Conservation (phyloP, 139 green algal genomes). For the Tetratostichococcus sp. region DNA sequence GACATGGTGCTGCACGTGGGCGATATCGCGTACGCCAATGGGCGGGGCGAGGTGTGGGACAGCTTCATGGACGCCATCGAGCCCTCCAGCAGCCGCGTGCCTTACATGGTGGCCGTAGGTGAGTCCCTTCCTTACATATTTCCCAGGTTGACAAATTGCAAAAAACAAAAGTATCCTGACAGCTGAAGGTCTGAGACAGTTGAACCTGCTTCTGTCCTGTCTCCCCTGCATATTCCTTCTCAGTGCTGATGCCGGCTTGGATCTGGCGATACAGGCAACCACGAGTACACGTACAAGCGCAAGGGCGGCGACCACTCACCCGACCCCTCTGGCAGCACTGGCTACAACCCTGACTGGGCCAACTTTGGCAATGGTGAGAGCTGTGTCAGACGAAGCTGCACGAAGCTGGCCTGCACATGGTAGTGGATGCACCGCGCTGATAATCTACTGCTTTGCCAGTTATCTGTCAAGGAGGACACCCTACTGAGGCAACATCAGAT, state of each 20-base stretch:
- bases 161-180: too few relatives aligned
- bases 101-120: constrained; percentile 65
- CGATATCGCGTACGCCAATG: constrained; percentile 65
- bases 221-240: constrained; percentile 12
- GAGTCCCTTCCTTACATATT: too few relatives aligned
- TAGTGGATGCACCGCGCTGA: too few relatives aligned
- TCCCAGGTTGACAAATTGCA: too few relatives aligned
- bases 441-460: too few relatives aligned
- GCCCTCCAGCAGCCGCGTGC: constrained; percentile 45
- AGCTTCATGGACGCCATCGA: constrained; percentile 69
- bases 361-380: constrained; percentile 43
- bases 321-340: constrained; percentile 35
- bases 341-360: constrained; percentile 55
- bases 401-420: too few relatives aligned
- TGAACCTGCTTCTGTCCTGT: neutral
- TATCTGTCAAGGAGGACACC: too few relatives aligned
- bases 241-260: too few relatives aligned
- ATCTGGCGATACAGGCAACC: constrained; percentile 74
- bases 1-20: constrained; percentile 63
- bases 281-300: constrained; percentile 57
- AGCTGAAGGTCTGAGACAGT: too few relatives aligned
- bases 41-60: constrained; percentile 61
- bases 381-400: too few relatives aligned
- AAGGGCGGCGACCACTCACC: neutral
- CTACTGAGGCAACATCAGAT: too few relatives aligned